Evolutionary conservation across 2,329 filamentous ascomycete genomes (phyloP).

Genomic region (Penicillium decumbens): DNA sequence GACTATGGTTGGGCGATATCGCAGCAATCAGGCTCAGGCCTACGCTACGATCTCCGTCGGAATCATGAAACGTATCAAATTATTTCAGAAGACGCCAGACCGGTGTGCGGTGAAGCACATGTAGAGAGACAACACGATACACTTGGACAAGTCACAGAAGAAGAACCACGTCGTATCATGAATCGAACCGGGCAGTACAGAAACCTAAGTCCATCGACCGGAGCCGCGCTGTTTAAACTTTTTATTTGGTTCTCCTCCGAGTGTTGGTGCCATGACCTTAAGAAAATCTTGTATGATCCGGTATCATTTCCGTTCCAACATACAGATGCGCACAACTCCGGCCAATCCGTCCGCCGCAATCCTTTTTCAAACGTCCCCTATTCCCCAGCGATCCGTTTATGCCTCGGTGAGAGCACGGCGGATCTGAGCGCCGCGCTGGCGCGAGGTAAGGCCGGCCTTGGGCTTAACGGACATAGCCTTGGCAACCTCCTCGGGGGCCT

Average conservation of each 20-base stretch:
- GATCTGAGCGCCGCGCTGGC: conserved; percentile 75
- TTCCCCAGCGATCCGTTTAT: conserved; percentile 38
- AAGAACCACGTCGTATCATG: conserved; percentile 27
- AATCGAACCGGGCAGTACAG: conserved; percentile 25
- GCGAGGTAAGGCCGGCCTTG: conserved; percentile 51
- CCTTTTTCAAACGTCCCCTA: conserved; percentile 28
- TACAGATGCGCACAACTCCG: conserved; percentile 35
- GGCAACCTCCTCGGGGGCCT: conserved; percentile 91
- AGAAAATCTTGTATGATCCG: conserved; percentile 27
- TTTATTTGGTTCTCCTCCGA: conserved; percentile 29
- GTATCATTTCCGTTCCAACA: conserved; percentile 28
- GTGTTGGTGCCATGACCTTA: conserved; percentile 25
- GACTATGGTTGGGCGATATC: not conserved
- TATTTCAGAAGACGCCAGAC: conserved; percentile 6
- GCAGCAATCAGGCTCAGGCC: too few relatives aligned
- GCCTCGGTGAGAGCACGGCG: conserved; percentile 59
- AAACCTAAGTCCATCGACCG: conserved; percentile 21
- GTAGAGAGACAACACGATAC: not conserved
- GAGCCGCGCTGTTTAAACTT: conserved; percentile 27
- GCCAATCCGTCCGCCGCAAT: conserved; percentile 31
- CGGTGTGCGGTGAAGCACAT: not conserved
- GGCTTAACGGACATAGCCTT: conserved; percentile 61
- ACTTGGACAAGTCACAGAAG: conserved; percentile 12
- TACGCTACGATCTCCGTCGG: not conserved
- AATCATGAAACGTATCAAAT: conserved; percentile 14